Percentiles rank a stretch among this genome's conserved stretches.
phyloP scores from a whole-genome alignment of 768 basidiomycete species.

The Lentinula boryana region DNA sequence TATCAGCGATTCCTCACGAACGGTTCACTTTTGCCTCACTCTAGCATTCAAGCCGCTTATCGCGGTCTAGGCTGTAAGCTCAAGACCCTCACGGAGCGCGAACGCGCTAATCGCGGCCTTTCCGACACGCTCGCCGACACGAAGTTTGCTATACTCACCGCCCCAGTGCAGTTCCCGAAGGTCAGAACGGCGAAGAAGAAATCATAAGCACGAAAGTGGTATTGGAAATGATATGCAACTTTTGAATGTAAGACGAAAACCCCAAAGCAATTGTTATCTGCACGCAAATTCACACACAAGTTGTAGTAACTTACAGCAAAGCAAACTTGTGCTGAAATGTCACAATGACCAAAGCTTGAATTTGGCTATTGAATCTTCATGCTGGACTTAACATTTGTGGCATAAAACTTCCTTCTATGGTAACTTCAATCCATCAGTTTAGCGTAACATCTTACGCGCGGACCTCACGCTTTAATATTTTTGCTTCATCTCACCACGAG shows the following conservation, averaged over 20 bases:
- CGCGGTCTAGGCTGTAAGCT: constrained; percentile 66
- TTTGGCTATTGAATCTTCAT: too few species aligned
- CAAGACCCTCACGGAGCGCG: constrained; percentile 40
- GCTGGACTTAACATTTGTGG: too few species aligned
- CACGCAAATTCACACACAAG: too few species aligned
- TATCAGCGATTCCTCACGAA: neutral
- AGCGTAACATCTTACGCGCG: too few species aligned
- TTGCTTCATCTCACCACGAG: too few species aligned
- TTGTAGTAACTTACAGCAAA: too few species aligned
- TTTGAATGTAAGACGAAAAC: neutral
- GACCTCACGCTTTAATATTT: too few species aligned
- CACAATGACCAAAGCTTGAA: too few species aligned
- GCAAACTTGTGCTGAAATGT: too few species aligned
- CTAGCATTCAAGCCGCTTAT: neutral
- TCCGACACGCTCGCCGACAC: constrained; percentile 54
- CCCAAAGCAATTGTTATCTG: too few species aligned
- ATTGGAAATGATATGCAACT: neutral
- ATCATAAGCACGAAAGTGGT: neutral
- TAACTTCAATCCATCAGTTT: too few species aligned
- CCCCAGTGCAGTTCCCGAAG: constrained; percentile 82
- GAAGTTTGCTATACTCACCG: constrained; percentile 68
- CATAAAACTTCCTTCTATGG: too few species aligned
- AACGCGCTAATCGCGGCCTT: constrained; percentile 66
- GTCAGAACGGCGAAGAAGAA: constrained; percentile 34
- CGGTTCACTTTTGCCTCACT: neutral